Conservation (phyloP, 1,139 yeast species). For the Lodderomyces orthopsilosis region DNA sequence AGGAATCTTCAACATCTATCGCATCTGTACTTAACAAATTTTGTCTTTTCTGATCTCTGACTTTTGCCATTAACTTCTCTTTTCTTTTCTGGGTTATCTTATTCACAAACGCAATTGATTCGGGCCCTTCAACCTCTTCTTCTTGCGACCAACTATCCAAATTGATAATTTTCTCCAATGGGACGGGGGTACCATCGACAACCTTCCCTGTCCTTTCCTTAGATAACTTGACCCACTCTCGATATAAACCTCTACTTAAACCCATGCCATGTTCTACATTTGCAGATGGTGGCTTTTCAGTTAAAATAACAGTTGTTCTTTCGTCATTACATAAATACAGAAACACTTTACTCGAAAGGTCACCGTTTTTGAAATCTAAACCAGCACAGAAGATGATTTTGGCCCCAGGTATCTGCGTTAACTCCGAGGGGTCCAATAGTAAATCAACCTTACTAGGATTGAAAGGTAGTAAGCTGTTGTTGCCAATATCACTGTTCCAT, state of each 20-base stretch:
- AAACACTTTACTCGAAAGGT: slow-evolving; percentile 57
- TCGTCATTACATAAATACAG: slow-evolving; percentile 60
- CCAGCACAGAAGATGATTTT: slow-evolving; percentile 84
- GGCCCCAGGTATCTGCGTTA: slow-evolving; percentile 60
- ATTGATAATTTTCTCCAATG: slow-evolving; percentile 40
- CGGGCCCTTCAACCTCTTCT: slow-evolving; percentile 49
- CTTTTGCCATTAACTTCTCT: slow-evolving; percentile 49
- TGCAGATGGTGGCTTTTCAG: slow-evolving; percentile 49
- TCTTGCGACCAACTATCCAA: slow-evolving; percentile 41
- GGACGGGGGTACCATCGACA: slow-evolving; percentile 60
- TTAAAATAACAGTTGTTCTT: slow-evolving; percentile 66
- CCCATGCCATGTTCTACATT: not conserved
- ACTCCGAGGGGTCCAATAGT: slow-evolving; percentile 54
- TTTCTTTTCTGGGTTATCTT: slow-evolving; percentile 42
- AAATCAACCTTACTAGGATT: slow-evolving; percentile 64
- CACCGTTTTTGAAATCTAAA: slow-evolving; percentile 63
- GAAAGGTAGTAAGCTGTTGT: slow-evolving; percentile 53
- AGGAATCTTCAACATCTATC: slow-evolving; percentile 37
- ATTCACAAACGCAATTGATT: slow-evolving; percentile 47
- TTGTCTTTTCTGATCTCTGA: slow-evolving; percentile 54
- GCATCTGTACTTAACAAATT: slow-evolving; percentile 49
- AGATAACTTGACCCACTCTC: slow-evolving; percentile 54
- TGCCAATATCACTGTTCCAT: slow-evolving; percentile 47
- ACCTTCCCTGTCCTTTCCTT: slow-evolving; percentile 35
- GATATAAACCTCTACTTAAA: slow-evolving; percentile 41